These are phyloP conservation scores for Apium graveolens DNA, from an alignment of 129 eudicot genomes.

Conservation along the genomic window DNA sequence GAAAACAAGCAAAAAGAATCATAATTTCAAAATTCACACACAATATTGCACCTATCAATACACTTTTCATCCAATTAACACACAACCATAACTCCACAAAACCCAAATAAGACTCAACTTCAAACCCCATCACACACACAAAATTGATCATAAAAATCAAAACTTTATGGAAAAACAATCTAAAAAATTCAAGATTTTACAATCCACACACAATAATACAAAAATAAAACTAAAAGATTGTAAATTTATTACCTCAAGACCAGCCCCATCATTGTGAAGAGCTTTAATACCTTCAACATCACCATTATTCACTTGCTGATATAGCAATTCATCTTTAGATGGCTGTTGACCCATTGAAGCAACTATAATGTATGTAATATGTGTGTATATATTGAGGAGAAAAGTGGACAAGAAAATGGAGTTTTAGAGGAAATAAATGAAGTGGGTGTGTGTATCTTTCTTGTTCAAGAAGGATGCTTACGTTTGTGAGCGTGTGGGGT, in stretches of 20 bases:
- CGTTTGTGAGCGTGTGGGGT: not conserved
- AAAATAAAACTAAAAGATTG: too few relatives aligned
- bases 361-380: not conserved
- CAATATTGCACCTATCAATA: not conserved
- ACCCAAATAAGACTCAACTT: not conserved
- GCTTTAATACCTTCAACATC: constrained; percentile 59
- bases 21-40: not conserved
- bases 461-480: not conserved
- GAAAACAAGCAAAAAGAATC: not conserved
- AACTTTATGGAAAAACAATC: too few relatives aligned
- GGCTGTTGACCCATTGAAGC: constrained; percentile 64
- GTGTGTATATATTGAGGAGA: not conserved
- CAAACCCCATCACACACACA: not conserved
- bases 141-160: not conserved
- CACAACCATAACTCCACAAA: not conserved
- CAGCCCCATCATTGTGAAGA: constrained; percentile 75
- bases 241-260: constrained; percentile 60
- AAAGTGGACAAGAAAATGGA: not conserved
- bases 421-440: not conserved
- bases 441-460: not conserved
- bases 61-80: not conserved
- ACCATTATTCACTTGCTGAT: constrained; percentile 64
- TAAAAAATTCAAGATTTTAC: too few relatives aligned
- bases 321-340: constrained; percentile 78
- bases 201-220: too few relatives aligned